Evolutionary conservation across 2,329 filamentous ascomycete species (phyloP), one percentile per base, ranked within the genome.

Genomic region (Claviceps fusiformis): DNA sequence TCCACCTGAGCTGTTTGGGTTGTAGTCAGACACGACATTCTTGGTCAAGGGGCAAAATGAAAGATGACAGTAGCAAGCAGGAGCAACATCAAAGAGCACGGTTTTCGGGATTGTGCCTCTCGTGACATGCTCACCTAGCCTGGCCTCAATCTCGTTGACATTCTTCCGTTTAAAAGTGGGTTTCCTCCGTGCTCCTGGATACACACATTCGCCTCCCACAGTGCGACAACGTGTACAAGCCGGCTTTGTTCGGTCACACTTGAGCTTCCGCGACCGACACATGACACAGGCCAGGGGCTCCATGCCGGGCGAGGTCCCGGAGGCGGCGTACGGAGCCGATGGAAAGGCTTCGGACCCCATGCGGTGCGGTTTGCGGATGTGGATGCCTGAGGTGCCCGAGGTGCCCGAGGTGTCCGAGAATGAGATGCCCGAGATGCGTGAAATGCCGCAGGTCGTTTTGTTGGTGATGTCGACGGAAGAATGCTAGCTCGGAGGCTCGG

Each of bases 171-270:
- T 95, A 24, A 88, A 86, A 5, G 89, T 87, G 55, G 89, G 88
- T 73, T 95, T 95, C 71, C 89, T 85, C 64, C 90, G 79, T 55
- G 90, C 87, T 71, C 95, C 89, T 58, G 95, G 91, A 68, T 95
- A 96, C 55, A 87, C 79, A 70, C 92, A 96, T 54, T 88, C 84
- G 10, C 47, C 31, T 66, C 82, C 79, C 50, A 91, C 71, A 60
- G 87, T 81, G 54, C 80, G 75, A 68, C 92, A 96, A 24, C 90
- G 91, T 46, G 82, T 81, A 64, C 92, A 96, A 31, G 82, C 80
- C 17, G 90, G 90, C 64, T 83, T 87, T 50, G 74, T 75, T 35
- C 90, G 86, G 70, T 96, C 90, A 71, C 91, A 96, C 69, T 87
- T 86, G 62, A 95, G 74, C 71, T 96, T 96, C 62, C 90, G 79